Evolutionary conservation across 2,329 filamentous ascomycete genomes (phyloP).

Genomic region (Berkeleyomyces rouxiae): DNA sequence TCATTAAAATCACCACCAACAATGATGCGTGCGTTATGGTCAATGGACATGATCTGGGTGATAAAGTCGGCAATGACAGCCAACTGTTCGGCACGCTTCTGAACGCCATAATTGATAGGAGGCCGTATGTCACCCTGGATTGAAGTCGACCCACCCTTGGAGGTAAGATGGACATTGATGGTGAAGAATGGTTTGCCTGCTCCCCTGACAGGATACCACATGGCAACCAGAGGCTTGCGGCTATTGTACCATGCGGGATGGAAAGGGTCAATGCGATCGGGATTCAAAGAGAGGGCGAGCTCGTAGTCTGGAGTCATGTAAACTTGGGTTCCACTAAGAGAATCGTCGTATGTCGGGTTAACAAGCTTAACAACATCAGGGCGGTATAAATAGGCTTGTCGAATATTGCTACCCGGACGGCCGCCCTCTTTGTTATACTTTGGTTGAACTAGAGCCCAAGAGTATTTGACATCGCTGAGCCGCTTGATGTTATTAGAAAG

Average conservation of each 20-base stretch:
- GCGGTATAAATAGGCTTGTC: constrained; percentile 52
- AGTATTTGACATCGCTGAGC: constrained; percentile 36
- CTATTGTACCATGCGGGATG: constrained; percentile 42
- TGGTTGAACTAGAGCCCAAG: constrained; percentile 42
- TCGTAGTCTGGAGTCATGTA: constrained; percentile 25
- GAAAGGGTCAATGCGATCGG: constrained; percentile 47
- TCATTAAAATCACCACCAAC: constrained; percentile 58
- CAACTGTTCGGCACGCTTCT: constrained; percentile 38
- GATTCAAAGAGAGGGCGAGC: constrained; percentile 48
- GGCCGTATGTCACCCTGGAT: constrained; percentile 49
- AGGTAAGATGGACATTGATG: constrained; percentile 51
- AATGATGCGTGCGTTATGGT: constrained; percentile 41
- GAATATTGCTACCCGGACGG: constrained; percentile 54
- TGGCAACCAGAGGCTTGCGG: constrained; percentile 51
- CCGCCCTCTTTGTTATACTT: constrained; percentile 47
- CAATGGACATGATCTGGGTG: constrained; percentile 36
- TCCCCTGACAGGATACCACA: constrained; percentile 42
- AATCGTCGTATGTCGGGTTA: constrained; percentile 38
- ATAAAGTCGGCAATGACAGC: constrained; percentile 42
- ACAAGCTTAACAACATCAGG: constrained; percentile 40
- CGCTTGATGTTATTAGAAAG: constrained; percentile 35
- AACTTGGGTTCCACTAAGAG: constrained; percentile 39
- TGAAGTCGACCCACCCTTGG: constrained; percentile 48
- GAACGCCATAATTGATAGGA: constrained; percentile 48
- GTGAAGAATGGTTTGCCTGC: constrained; percentile 45